phyloP scores from a whole-genome alignment of 2,329 filamentous ascomycete species.

The Aspergillus sp. region DNA sequence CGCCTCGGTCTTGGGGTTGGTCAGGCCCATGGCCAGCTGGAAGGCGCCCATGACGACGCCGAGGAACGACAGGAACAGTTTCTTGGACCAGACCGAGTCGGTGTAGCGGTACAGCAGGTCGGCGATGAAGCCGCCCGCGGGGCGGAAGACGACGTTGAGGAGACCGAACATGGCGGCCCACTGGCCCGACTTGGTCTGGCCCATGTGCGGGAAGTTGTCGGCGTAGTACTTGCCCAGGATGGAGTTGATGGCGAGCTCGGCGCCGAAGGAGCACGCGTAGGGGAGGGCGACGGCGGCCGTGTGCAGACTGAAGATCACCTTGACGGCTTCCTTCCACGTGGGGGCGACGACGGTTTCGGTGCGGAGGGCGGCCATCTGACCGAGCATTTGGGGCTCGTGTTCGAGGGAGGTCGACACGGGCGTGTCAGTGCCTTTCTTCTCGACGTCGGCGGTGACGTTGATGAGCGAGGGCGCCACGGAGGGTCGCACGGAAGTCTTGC shows the following conservation, averaged over 20 bases:
- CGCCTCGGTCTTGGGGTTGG: constrained; percentile 59
- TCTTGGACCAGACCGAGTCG: constrained; percentile 61
- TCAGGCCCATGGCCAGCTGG: constrained; percentile 61
- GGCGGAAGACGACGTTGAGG: constrained; percentile 51
- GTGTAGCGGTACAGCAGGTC: constrained; percentile 57
- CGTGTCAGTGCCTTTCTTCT: constrained; percentile 32
- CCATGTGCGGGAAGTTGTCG: constrained; percentile 54
- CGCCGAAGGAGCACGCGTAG: constrained; percentile 63
- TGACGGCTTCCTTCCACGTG: constrained; percentile 57
- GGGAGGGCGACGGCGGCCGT: constrained; percentile 53
- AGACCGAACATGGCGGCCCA: constrained; percentile 57
- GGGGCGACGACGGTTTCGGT: constrained; percentile 65
- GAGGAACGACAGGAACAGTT: constrained; percentile 58
- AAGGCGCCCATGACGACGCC: constrained; percentile 59
- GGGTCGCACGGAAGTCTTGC: constrained; percentile 19
- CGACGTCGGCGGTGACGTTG: constrained; percentile 25
- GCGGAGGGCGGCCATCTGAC: constrained; percentile 49
- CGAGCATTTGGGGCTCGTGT: constrained; percentile 46
- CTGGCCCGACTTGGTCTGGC: constrained; percentile 55
- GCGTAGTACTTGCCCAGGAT: constrained; percentile 61
- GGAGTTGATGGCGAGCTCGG: constrained; percentile 61
- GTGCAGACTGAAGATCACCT: constrained; percentile 62
- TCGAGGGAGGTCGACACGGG: constrained; percentile 21
- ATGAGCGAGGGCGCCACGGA: constrained; percentile 25
- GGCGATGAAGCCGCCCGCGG: constrained; percentile 50